These are phyloP conservation scores for Cudoniella acicularis DNA, from an alignment of 495 filamentous ascomycete genomes.

Conservation along the genomic window DNA sequence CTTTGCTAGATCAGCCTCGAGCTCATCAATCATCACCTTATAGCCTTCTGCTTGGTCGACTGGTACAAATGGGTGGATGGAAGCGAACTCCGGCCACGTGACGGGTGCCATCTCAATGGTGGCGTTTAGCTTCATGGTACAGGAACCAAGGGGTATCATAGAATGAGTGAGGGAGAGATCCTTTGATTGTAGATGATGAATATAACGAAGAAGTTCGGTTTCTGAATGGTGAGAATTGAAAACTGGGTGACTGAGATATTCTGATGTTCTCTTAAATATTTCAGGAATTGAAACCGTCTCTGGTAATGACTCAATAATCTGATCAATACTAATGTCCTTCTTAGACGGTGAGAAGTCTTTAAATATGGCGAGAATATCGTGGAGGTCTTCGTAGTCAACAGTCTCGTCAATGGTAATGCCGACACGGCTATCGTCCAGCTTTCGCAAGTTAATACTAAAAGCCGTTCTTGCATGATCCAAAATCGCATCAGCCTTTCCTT, in stretches of 20 bases:
- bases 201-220: slow-evolving; percentile 93
- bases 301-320: slow-evolving; percentile 34
- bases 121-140: slow-evolving; percentile 99
- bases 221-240: slow-evolving; percentile 98
- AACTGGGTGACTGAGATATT: slow-evolving; percentile 85
- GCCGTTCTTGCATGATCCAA: slow-evolving; percentile 45
- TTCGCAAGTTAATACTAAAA: slow-evolving; percentile 60
- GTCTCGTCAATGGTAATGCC: slow-evolving; percentile 75
- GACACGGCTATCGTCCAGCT: slow-evolving; percentile 55
- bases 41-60: slow-evolving; percentile 64
- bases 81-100: slow-evolving; percentile 79
- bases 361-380: slow-evolving; percentile 58
- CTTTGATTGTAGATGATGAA: slow-evolving; percentile 90
- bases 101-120: slow-evolving; percentile 92
- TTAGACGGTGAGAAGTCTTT: slow-evolving; percentile 32
- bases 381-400: slow-evolving; percentile 55
- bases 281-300: slow-evolving; percentile 45
- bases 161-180: slow-evolving; percentile 94
- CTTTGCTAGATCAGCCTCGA: slow-evolving; percentile 71
- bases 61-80: slow-evolving; percentile 81
- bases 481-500: slow-evolving; percentile 46
- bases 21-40: slow-evolving; percentile 59
- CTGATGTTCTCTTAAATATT: slow-evolving; percentile 64
- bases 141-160: slow-evolving; percentile 99
- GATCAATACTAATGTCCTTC: slow-evolving; percentile 27